Evolutionary conservation across 108 stramenopile species (phyloP).

Genomic region (Cyclotella distinguenda): DNA sequence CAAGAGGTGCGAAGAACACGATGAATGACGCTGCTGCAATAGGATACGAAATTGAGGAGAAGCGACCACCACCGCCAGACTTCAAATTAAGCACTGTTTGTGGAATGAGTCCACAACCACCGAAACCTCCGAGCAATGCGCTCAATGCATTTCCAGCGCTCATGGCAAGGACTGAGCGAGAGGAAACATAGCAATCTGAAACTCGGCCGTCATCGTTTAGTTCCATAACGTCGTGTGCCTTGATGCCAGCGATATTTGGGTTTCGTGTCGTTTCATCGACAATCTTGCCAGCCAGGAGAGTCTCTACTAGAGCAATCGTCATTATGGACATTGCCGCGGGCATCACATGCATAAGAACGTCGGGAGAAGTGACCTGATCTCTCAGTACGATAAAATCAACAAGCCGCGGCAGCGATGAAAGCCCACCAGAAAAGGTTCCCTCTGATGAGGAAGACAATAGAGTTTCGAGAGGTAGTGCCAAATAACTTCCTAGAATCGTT

Average conservation of each 20-base stretch:
- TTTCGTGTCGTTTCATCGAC: conserved; percentile 35
- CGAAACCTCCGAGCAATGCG: conserved; percentile 43
- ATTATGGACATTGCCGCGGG: conserved; percentile 42
- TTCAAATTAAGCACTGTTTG: conserved; percentile 49
- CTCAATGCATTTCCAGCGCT: conserved; percentile 30
- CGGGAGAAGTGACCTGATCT: conserved; percentile 8
- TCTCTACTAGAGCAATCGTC: conserved; percentile 47
- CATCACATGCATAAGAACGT: conserved; percentile 22
- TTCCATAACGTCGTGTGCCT: background rate
- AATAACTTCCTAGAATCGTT: conserved; percentile 12
- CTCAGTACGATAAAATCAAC: conserved; percentile 11
- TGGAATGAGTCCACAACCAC: conserved; percentile 49
- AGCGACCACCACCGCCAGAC: conserved; percentile 37
- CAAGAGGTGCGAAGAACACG: conserved; percentile 26
- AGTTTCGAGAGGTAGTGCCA: conserved; percentile 34
- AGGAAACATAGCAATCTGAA: conserved; percentile 25
- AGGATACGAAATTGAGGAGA: conserved; percentile 36
- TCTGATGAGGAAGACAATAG: conserved; percentile 17
- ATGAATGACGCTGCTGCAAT: conserved; percentile 42
- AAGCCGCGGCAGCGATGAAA: conserved; percentile 24
- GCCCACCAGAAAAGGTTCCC: conserved; percentile 41
- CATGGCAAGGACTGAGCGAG: conserved; percentile 33
- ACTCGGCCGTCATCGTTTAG: background rate
- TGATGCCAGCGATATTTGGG: background rate
- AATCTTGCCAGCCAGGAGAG: conserved; percentile 38